phyloP scores from a whole-genome alignment of 169 alveolate genomes.

The Plasmodium knowlesi region DNA sequence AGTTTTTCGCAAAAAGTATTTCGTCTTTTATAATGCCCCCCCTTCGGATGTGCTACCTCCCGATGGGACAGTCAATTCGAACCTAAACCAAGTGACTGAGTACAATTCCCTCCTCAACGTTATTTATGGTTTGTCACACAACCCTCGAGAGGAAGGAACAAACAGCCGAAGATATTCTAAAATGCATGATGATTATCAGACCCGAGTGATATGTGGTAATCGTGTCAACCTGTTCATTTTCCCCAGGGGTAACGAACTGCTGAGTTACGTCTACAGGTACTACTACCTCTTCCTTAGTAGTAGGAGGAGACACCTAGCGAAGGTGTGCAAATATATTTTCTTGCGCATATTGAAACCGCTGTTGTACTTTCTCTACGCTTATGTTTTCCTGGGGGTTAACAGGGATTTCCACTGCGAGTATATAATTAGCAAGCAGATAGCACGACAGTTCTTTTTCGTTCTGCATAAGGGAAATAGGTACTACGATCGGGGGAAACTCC shows the following conservation, averaged over 20 bases:
- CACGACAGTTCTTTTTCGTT: slow-evolving; percentile 4
- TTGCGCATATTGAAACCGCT: slow-evolving; percentile 28
- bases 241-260: slow-evolving; percentile 62
- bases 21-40: not conserved
- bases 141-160: not conserved
- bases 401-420: slow-evolving; percentile 28
- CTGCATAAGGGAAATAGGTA: not conserved
- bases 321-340: slow-evolving; percentile 29
- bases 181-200: not conserved
- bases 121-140: slow-evolving; percentile 38
- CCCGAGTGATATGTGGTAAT: not conserved
- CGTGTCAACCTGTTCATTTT: slow-evolving; percentile 13
- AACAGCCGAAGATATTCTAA: not conserved
- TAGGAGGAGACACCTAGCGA: slow-evolving; percentile 6
- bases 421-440: not conserved
- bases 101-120: slow-evolving; percentile 23
- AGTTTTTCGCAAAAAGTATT: slow-evolving; percentile 1
- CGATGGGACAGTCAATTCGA: not conserved
- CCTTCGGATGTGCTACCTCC: not conserved
- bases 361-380: slow-evolving; percentile 30
- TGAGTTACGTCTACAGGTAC: slow-evolving; percentile 20
- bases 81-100: not conserved
- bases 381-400: slow-evolving; percentile 42
- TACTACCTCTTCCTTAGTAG: slow-evolving; percentile 20
- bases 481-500: not conserved